Percentiles rank a stretch among this genome's conserved stretches.
Conservation (phyloP, 257 asterid genomes). For the Mentha longifolia region DNA sequence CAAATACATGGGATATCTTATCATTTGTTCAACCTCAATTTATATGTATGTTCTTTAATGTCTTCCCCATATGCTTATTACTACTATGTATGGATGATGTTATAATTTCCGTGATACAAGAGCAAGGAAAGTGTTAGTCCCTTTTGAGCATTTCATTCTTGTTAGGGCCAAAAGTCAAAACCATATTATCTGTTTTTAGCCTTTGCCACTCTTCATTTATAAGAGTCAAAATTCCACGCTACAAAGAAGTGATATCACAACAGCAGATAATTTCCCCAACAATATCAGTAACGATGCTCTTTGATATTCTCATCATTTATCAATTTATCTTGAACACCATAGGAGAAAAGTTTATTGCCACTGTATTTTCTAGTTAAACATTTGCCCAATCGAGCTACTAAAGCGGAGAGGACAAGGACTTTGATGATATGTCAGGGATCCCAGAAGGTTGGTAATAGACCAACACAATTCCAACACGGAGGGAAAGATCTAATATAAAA, state of each 20-base stretch:
- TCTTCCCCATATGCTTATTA: constrained; percentile 11
- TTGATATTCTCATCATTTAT: neutral
- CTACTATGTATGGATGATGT: constrained; percentile 1
- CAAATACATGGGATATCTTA: neutral
- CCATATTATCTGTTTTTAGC: neutral
- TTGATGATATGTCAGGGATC: constrained; percentile 10
- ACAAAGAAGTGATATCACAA: constrained; percentile 1
- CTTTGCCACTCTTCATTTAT: constrained; percentile 2
- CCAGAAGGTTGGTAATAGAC: constrained; percentile 15
- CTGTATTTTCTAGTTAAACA: neutral
- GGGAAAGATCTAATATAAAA: constrained; percentile 14
- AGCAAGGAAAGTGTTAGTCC: neutral
- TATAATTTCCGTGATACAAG: neutral
- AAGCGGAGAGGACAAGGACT: neutral
- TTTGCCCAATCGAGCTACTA: neutral
- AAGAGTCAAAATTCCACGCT: neutral
- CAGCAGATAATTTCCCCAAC: neutral
- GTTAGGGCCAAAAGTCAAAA: neutral
- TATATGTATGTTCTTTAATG: neutral
- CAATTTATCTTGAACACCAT: constrained; percentile 13
- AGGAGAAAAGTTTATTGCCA: constrained; percentile 18
- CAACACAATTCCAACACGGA: constrained; percentile 21
- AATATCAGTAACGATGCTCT: constrained; percentile 14
- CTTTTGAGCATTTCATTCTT: neutral
- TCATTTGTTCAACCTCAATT: neutral